Evolutionary conservation across 75 land plant genomes (phyloP), one percentile per base, ranked within the genome.

Genomic region (Adiantum capillusveneris): DNA sequence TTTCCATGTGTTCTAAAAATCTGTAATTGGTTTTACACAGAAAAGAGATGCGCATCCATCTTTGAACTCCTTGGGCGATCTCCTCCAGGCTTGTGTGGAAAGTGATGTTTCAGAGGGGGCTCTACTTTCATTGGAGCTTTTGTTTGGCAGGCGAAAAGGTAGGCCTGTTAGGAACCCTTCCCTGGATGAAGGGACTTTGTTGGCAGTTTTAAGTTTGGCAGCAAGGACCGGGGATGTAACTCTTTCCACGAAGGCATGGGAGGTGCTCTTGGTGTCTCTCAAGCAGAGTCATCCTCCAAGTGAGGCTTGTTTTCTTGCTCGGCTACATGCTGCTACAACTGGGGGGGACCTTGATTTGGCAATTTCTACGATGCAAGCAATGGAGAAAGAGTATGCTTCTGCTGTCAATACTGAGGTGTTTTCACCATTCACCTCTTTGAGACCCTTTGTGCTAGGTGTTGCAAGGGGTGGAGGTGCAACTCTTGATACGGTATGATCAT

Each of bases 371-470:
- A 64, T 93, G 12, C 67, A 72, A 63, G 95, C 86, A 58, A 67
- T 93, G 79, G 86, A 93, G 63, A 56, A 57, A 9, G 58, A 67
- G 31, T 77, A 82, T 80, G 57, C 72, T 22, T 44, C 42, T 21
- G 68, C 60, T 55, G 50, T 25, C 9, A 81, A 69, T 19, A 45
- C 75, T 25, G 98, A 85, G 24, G 26, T 85, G 0, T 85, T 88
- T 41, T 85, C 81, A 58, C 98, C 98, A 25, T 88, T 88, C 52
- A 74, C 86, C 20, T 93, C 87, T 56, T 60, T 88, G 59, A 41
- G 70, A 54, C 88, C 98, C 14, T 57, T 93, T 65, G 95, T 87
- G 36, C 63, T 77, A 43, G 90, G 87, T 29, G 78, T 86, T 67
- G 71, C 86, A 19, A 86, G 75, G 53, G 78, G 77, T 53, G 90